Evolutionary conservation across 2,329 filamentous ascomycete genomes (phyloP).

Genomic region (Epichloe typhina): DNA sequence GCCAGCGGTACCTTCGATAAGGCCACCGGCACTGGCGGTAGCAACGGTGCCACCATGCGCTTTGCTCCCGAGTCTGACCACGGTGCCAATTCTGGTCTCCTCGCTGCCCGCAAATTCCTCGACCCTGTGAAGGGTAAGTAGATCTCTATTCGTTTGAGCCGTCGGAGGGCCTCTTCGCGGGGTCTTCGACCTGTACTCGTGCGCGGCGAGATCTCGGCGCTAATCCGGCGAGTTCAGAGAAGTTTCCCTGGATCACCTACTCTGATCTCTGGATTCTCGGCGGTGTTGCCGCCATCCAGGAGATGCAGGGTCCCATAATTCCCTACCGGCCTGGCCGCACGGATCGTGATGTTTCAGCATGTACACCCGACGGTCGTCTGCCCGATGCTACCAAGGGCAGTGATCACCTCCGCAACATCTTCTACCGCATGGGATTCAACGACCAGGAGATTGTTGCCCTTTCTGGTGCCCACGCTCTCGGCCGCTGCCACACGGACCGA

Average conservation of each 20-base stretch:
- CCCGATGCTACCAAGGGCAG: slow-evolving; percentile 67
- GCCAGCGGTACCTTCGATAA: slow-evolving; percentile 85
- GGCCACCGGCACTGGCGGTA: slow-evolving; percentile 76
- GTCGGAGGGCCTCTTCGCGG: too few species aligned
- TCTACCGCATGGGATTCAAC: slow-evolving; percentile 94
- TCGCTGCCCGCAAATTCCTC: slow-evolving; percentile 78
- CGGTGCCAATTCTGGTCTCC: slow-evolving; percentile 85
- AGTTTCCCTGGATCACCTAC: slow-evolving; percentile 93
- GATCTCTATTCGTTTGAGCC: too few species aligned
- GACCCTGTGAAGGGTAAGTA: slow-evolving; percentile 71
- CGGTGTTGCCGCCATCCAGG: slow-evolving; percentile 77
- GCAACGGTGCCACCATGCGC: slow-evolving; percentile 94
- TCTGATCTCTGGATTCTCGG: slow-evolving; percentile 93
- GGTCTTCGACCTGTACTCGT: too few species aligned
- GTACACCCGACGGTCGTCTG: slow-evolving; percentile 84
- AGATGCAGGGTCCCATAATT: slow-evolving; percentile 82
- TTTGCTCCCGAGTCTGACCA: slow-evolving; percentile 82
- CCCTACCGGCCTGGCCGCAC: slow-evolving; percentile 78
- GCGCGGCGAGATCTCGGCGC: neutral
- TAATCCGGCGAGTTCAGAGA: slow-evolving; percentile 18
- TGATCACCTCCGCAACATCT: slow-evolving; percentile 80
- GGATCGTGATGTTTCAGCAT: slow-evolving; percentile 69
- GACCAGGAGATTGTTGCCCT: slow-evolving; percentile 94
- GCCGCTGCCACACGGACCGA: slow-evolving; percentile 80
- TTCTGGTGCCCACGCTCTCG: slow-evolving; percentile 71